phyloP scores from a whole-genome alignment of 305 asterid genomes.

The Galium porrigens region DNA sequence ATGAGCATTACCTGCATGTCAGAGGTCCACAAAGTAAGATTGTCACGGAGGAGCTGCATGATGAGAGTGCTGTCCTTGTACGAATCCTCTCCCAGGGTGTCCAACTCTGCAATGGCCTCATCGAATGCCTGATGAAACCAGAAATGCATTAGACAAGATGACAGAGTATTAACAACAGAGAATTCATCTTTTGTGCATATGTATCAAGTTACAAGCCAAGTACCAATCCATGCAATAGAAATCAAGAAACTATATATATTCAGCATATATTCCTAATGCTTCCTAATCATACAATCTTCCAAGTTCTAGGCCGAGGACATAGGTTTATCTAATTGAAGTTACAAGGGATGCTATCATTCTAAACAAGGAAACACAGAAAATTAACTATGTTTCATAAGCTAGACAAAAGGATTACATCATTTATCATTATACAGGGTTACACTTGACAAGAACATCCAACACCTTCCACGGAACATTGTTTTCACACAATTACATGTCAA shows the following conservation, averaged over 20 bases:
- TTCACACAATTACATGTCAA: not conserved
- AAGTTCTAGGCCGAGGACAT: not conserved
- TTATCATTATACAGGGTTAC: not conserved
- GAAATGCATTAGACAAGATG: not conserved
- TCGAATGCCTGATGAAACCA: constrained; percentile 27
- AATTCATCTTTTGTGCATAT: not conserved
- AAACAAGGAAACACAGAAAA: not conserved
- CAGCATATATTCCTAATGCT: not conserved
- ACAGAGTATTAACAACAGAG: not conserved
- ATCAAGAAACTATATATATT: not conserved
- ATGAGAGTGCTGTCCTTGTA: constrained; percentile 38
- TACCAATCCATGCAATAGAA: not conserved
- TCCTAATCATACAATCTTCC: not conserved
- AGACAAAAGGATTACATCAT: not conserved
- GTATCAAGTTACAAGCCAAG: not conserved
- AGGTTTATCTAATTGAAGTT: not conserved
- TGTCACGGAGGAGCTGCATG: constrained; percentile 40
- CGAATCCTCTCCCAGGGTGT: constrained; percentile 33
- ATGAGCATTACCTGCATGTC: constrained; percentile 27
- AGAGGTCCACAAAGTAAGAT: constrained; percentile 35
- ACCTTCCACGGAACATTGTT: not conserved
- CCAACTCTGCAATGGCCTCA: constrained; percentile 38
- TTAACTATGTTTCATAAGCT: not conserved
- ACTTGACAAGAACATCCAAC: not conserved
- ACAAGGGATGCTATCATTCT: not conserved